A percentile compares a stretch with the other conserved stretches of the same genome.
Conservation (phyloP, 305 asterid species). For the Fraxinus ornus region DNA sequence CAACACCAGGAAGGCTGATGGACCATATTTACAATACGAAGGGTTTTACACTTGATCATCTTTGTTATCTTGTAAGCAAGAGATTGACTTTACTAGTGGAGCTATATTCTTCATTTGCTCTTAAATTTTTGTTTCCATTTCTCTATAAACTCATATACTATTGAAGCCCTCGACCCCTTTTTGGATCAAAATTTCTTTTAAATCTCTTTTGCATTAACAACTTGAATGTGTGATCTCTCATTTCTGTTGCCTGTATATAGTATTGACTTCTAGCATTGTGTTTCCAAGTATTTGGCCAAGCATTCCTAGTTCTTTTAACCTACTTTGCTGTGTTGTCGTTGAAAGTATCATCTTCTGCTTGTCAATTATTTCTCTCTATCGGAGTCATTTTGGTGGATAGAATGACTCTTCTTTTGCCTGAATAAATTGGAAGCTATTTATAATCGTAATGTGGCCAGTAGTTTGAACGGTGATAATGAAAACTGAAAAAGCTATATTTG, state of each 20-base stretch:
- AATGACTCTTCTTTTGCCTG: background rate
- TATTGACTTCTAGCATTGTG: background rate
- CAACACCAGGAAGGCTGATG: slow-evolving; percentile 95
- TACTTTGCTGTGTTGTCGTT: background rate
- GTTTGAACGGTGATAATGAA: slow-evolving; percentile 1
- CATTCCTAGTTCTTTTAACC: background rate
- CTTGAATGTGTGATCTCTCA: slow-evolving; percentile 2
- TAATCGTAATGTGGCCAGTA: slow-evolving; percentile 1
- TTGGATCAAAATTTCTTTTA: background rate
- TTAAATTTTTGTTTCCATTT: slow-evolving; percentile 9
- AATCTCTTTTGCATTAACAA: background rate
- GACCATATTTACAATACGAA: slow-evolving; percentile 82
- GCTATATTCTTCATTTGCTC: background rate
- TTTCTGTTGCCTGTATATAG: background rate
- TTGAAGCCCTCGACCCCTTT: background rate
- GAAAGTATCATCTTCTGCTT: background rate
- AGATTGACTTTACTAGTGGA: slow-evolving; percentile 9
- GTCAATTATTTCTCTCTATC: background rate
- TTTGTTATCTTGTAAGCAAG: slow-evolving; percentile 73
- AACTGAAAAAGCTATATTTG: background rate
- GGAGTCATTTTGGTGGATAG: background rate
- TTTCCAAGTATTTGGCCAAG: slow-evolving; percentile 7
- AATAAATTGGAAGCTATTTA: background rate
- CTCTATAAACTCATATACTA: background rate
- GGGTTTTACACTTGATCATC: slow-evolving; percentile 92